Percentiles rank a stretch among this genome's conserved stretches.
These are phyloP conservation scores for Zygosaccharomyces gambellarensis DNA, from an alignment of 805 yeast genomes.

Conservation along the genomic window DNA sequence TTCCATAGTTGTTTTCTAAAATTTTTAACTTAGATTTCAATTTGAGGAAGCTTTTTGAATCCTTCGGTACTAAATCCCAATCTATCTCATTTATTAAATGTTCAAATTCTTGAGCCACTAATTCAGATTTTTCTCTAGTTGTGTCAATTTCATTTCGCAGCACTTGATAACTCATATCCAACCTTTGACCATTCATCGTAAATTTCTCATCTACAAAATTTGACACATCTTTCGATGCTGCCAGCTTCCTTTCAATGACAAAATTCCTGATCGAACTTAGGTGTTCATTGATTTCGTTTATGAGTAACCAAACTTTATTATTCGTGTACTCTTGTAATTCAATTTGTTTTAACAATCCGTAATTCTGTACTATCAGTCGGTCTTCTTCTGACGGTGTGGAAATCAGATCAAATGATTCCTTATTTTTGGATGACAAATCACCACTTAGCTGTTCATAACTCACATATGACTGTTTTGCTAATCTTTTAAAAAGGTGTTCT, in stretches of 20 bases:
- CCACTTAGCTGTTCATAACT: constrained; percentile 23
- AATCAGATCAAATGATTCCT: constrained; percentile 10
- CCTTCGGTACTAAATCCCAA: constrained; percentile 21
- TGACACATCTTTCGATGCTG: constrained; percentile 20
- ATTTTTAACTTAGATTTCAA: constrained; percentile 7
- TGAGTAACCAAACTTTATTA: constrained; percentile 22
- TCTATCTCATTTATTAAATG: constrained; percentile 15
- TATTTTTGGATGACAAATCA: constrained; percentile 12
- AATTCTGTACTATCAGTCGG: constrained; percentile 25
- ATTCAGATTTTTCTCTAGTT: constrained; percentile 15
- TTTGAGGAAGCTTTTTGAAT: constrained; percentile 10
- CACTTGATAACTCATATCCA: constrained; percentile 12
- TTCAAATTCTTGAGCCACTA: constrained; percentile 15
- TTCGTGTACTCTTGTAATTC: constrained; percentile 30
- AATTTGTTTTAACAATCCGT: constrained; percentile 26
- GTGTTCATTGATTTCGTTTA: constrained; percentile 29
- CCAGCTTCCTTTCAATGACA: constrained; percentile 26
- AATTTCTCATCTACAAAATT: constrained; percentile 23
- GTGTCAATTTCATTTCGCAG: constrained; percentile 9
- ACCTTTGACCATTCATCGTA: constrained; percentile 13
- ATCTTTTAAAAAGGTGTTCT: constrained; percentile 22
- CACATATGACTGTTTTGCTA: constrained; percentile 30
- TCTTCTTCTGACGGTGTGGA: constrained; percentile 16
- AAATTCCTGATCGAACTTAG: constrained; percentile 28
- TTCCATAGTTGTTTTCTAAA: constrained; percentile 1